Evolutionary conservation across 768 basidiomycete species (phyloP).

Genomic region (Leccinum aurantiacum): DNA sequence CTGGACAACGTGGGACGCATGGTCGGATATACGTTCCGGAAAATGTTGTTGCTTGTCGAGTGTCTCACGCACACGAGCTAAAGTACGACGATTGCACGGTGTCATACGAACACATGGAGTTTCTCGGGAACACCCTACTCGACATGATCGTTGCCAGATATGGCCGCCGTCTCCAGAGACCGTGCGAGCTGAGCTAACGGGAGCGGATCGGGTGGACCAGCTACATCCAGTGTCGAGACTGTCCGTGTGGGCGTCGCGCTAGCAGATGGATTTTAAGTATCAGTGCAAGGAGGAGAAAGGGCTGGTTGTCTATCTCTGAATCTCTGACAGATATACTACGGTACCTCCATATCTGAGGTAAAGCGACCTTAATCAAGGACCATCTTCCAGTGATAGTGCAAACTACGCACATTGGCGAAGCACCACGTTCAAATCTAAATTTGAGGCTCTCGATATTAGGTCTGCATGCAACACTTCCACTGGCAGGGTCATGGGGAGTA

Average conservation of each 20-base stretch:
- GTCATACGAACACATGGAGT: constrained; percentile 76
- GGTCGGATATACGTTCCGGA: constrained; percentile 63
- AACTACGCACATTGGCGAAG: too few species aligned
- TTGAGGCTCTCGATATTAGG: too few species aligned
- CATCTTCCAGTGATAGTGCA: too few species aligned
- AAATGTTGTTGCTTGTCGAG: constrained; percentile 65
- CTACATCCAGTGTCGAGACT: constrained; percentile 71
- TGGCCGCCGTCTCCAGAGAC: constrained; percentile 45
- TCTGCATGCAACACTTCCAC: too few species aligned
- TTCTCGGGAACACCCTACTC: constrained; percentile 71
- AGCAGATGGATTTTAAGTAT: constrained; percentile 47
- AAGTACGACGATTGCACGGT: constrained; percentile 61
- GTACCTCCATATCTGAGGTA: too few species aligned
- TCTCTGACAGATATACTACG: too few species aligned
- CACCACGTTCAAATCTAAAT: too few species aligned
- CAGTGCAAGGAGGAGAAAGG: constrained; percentile 45
- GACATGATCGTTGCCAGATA: constrained; percentile 69
- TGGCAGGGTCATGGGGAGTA: too few species aligned
- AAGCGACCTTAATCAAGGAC: constrained; percentile 25
- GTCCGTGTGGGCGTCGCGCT: constrained; percentile 55
- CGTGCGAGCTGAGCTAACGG: constrained; percentile 59
- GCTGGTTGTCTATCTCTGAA: constrained; percentile 37
- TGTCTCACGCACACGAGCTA: constrained; percentile 72
- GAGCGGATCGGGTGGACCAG: constrained; percentile 73
- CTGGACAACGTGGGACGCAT: constrained; percentile 59